These are phyloP conservation scores for Stentor coeruleus DNA, from an alignment of 73 alveolate genomes.

Conservation along the genomic window DNA sequence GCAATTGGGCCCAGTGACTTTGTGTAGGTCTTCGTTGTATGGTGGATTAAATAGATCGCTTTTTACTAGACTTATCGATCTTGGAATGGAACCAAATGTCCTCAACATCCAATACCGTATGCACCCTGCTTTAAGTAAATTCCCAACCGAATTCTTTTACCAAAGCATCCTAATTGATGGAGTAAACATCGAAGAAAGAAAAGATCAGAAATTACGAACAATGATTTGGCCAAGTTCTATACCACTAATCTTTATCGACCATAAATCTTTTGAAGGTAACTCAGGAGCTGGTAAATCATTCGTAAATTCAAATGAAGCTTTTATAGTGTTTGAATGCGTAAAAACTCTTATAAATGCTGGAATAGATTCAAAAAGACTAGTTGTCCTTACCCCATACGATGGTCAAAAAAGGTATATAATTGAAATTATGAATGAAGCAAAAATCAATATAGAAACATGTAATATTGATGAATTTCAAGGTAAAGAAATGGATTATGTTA, in stretches of 20 bases:
- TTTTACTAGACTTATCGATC: constrained; percentile 74
- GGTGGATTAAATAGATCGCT: constrained; percentile 65
- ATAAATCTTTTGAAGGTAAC: neutral
- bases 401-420: neutral
- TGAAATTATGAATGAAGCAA: neutral
- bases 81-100: constrained; percentile 67
- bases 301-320: neutral
- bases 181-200: neutral
- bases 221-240: neutral
- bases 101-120: constrained; percentile 93
- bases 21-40: constrained; percentile 57
- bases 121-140: constrained; percentile 85
- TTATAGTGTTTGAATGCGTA: neutral
- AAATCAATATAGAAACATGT: constrained; percentile 45
- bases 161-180: constrained; percentile 59
- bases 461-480: constrained; percentile 95
- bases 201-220: no score
- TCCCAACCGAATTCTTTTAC: constrained; percentile 74
- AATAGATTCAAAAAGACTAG: neutral
- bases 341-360: constrained; percentile 47
- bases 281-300: neutral
- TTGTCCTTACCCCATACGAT: neutral
- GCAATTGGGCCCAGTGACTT: constrained; percentile 86
- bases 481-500: constrained; percentile 84
- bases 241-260: neutral